Evolutionary conservation across 805 yeast species (phyloP).

Genomic region (Tetrapisispora nanseiensis): DNA sequence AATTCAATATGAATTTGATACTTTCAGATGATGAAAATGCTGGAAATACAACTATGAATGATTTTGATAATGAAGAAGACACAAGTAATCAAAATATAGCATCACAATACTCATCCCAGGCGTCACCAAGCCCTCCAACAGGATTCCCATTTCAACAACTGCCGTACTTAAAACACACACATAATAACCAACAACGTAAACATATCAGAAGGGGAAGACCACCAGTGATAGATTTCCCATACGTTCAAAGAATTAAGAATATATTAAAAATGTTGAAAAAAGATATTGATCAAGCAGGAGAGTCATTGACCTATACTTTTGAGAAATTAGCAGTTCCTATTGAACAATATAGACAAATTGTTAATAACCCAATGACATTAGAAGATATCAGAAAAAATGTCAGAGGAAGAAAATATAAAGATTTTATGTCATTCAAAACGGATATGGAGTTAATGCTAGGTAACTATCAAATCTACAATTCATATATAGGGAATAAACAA

Average conservation of each 20-base stretch:
- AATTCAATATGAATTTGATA: constrained; percentile 27
- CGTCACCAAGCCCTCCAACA: constrained; percentile 7
- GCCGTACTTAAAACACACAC: not conserved
- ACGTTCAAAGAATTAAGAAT: constrained; percentile 83
- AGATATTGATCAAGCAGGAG: constrained; percentile 45
- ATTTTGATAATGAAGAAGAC: not conserved
- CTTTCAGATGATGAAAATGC: constrained; percentile 51
- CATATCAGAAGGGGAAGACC: constrained; percentile 31
- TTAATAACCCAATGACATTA: constrained; percentile 43
- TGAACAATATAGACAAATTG: constrained; percentile 31
- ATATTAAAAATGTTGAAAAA: constrained; percentile 74
- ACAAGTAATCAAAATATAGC: too few species aligned
- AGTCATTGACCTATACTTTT: constrained; percentile 52
- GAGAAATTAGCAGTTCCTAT: constrained; percentile 72
- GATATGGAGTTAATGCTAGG: constrained; percentile 69
- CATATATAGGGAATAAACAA: constrained; percentile 38
- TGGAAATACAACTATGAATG: not conserved
- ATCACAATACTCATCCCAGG: not conserved
- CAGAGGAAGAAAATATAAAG: constrained; percentile 69
- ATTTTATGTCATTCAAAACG: constrained; percentile 63
- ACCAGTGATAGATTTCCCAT: constrained; percentile 33
- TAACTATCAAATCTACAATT: constrained; percentile 60
- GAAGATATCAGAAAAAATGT: constrained; percentile 72
- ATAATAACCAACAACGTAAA: constrained; percentile 16
- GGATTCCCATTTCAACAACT: constrained; percentile 4